Evolutionary conservation across 495 filamentous ascomycete species (phyloP), one percentile per base, ranked within the genome.

Genomic region (Tuber melanosporum): DNA sequence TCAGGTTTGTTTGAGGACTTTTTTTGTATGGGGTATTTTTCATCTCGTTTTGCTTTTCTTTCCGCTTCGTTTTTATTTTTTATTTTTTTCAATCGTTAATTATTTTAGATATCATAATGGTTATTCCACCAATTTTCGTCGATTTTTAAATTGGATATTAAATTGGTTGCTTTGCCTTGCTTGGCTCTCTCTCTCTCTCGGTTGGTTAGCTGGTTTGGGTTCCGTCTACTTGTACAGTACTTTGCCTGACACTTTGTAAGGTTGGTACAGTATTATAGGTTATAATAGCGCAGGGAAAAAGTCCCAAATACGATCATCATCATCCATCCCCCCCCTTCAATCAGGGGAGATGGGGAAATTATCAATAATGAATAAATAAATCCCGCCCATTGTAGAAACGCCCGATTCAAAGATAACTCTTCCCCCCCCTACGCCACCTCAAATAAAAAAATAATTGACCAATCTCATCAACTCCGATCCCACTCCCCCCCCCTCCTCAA

Each of bases 341-440:
- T 66, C 26, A 66, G 57, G 57, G 57, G 32, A 66, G 57, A 26
- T 14, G n/a, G n/a, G 9, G 52, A 62, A 66, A 66, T 66, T 32
- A 36, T 15, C 57, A 36, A 66, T 32, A 32, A 32, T 32, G n/a
- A 66, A 62, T 10, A 57, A 12, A 57, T 32, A 32, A 62, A 62
- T 32, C 12, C 8, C 26, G 12, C 32, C 32, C 32, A 32, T 32
- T 32, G 32, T 32, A 32, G 32, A 66, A 36, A 32, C 10, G 26
- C 57, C 57, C 57, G 57, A 66, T 66, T 36, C 57, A 36, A 66
- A 66, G 57, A 66, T 66, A 66, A 66, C n/a, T 32, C 32, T 32
- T 1, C 1, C 1, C 32, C 2, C 22, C 57, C 57, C n/a, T 32
- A 57, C 26, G n/a, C 57, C 57, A 1, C 57, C 57, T 26, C 26